Conservation (phyloP, 306 rosid species). For the Morella rubra region DNA sequence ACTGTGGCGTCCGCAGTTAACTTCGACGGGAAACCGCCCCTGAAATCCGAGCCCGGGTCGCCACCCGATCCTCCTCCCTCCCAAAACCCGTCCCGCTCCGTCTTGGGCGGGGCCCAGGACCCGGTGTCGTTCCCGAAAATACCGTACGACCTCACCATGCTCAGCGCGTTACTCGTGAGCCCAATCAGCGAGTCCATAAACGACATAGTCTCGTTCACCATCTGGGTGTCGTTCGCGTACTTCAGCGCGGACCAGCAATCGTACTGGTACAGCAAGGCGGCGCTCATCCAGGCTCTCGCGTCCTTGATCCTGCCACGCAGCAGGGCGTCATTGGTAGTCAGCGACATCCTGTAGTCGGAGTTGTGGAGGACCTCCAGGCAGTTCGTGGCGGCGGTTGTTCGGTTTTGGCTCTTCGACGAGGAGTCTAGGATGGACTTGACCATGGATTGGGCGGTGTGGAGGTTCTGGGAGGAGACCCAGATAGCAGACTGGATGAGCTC, state of each 20-base stretch:
- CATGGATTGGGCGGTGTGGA: constrained; percentile 55
- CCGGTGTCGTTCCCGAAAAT: constrained; percentile 44
- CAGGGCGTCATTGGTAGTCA: constrained; percentile 42
- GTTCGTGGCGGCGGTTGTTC: constrained; percentile 56
- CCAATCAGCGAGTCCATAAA: constrained; percentile 38
- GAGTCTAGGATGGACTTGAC: constrained; percentile 44
- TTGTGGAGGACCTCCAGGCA: constrained; percentile 50
- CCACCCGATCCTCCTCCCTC: constrained; percentile 20
- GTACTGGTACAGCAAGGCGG: constrained; percentile 64
- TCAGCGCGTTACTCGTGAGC: constrained; percentile 70
- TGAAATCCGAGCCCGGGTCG: constrained; percentile 12
- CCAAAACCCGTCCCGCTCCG: constrained; percentile 87
- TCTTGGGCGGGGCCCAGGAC: constrained; percentile 56
- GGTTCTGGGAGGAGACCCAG: constrained; percentile 40
- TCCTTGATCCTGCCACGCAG: constrained; percentile 42
- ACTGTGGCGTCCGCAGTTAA: constrained; percentile 56
- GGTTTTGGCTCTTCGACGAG: constrained; percentile 46
- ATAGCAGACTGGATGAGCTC: constrained; percentile 54
- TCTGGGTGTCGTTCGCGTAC: constrained; percentile 73
- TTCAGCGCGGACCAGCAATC: constrained; percentile 77
- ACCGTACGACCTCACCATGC: constrained; percentile 60
- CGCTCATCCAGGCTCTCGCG: constrained; percentile 74
- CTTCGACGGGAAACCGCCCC: constrained; percentile 44
- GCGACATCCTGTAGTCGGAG: constrained; percentile 58
- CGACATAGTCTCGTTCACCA: constrained; percentile 60